Evolutionary conservation across 2,329 filamentous ascomycete genomes (phyloP).

Genomic region (Penicillium polonicum): DNA sequence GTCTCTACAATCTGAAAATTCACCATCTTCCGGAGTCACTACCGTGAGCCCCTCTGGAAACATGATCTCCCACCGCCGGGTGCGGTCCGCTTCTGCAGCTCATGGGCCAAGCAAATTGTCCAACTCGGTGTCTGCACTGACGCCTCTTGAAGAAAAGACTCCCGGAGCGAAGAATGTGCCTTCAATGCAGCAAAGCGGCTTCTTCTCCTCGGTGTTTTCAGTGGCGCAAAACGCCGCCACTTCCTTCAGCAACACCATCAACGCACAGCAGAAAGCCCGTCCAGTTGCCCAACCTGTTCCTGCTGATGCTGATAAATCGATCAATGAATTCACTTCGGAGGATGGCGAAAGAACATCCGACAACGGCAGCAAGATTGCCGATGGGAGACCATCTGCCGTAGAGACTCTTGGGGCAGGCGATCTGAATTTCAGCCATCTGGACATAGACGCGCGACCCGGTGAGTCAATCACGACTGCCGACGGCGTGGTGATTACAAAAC

Average conservation of each 20-base stretch:
- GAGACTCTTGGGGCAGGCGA: slow-evolving; percentile 88
- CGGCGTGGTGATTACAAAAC: slow-evolving; percentile 39
- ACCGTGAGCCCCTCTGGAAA: slow-evolving; percentile 63
- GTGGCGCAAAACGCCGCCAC: slow-evolving; percentile 90
- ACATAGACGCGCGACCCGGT: slow-evolving; percentile 55
- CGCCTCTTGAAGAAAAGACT: slow-evolving; percentile 69
- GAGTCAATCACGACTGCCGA: slow-evolving; percentile 39
- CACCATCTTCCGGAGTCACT: slow-evolving; percentile 44
- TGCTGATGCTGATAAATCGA: slow-evolving; percentile 33
- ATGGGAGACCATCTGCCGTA: slow-evolving; percentile 70
- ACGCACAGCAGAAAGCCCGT: slow-evolving; percentile 51
- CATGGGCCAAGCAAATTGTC: slow-evolving; percentile 83
- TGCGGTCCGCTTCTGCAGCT: slow-evolving; percentile 55
- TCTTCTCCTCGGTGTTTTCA: slow-evolving; percentile 92
- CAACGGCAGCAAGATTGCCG: slow-evolving; percentile 33
- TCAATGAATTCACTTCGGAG: slow-evolving; percentile 27
- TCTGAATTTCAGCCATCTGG: slow-evolving; percentile 83
- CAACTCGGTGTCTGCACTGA: slow-evolving; percentile 66
- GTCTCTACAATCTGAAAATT: slow-evolving; percentile 31
- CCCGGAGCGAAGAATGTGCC: slow-evolving; percentile 55
- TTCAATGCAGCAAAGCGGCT: slow-evolving; percentile 60
- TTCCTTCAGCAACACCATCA: slow-evolving; percentile 66
- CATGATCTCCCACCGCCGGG: slow-evolving; percentile 71
- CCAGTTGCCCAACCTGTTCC: slow-evolving; percentile 32
- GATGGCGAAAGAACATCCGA: slow-evolving; percentile 25